Base-by-base conservation (phyloP, 306 rosid genomes). In the Malus sieversii region DNA sequence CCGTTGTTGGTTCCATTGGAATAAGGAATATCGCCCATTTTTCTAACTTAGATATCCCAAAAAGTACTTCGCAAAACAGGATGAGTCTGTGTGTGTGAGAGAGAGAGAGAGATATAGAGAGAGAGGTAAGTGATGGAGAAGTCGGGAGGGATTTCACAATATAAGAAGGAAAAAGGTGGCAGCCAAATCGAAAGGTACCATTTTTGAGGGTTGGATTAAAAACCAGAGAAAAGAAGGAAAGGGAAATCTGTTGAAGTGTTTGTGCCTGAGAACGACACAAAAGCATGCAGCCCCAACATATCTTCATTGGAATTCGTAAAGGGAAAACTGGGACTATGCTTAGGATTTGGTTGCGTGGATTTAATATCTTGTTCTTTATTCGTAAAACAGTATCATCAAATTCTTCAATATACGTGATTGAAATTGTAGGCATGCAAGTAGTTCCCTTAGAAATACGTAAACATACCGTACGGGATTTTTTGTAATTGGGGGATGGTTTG, bases 21-120 rank as follows among this genome's bases (percentile, higher is more conserved):
- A 81, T 84, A 79, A 77, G 95, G 88, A 86, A 87, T 79, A 45
- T 88, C 94, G 69, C 91, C 94, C 98, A 94, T 93, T 63, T 76
- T 79, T 40, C 19, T 66, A 7, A 20, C 46, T 16, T 33, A 18
- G 29, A 23, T 30, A 73, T 38, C 40, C 42, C 42, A 35, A 18
- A 46, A 59, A 77, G 51, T 33, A 55, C 58, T 78, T 48, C 25
- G 27, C 45, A 44, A 59, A 68, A 53, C 19, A 53, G n/a, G 15
- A 10, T 14, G 60, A 9, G 20, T 48, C 4, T 60, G 20, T 30
- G 32, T 52, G 33, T 27, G 29, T 27, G n/a, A n/a, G n/a, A n/a
- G 29, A n/a, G 46, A 9, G 76, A 52, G 44, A 73, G 78, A 15
- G 70, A 30, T 0, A 71, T 78, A 60, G 74, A 20, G 30, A 32